phyloP scores from a whole-genome alignment of 2,329 filamentous ascomycete species.

The Cercospora sp. region DNA sequence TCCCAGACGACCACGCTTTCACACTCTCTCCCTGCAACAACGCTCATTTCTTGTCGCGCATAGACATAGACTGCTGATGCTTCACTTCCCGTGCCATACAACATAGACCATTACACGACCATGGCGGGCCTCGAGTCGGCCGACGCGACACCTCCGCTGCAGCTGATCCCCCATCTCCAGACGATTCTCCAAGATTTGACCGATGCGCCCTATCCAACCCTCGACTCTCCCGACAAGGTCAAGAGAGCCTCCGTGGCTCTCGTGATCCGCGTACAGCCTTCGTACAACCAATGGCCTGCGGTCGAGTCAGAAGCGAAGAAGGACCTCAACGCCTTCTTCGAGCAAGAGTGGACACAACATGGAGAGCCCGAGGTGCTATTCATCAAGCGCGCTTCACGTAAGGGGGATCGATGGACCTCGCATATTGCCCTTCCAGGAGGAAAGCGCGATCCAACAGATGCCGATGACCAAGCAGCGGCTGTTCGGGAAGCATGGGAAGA shows the following conservation, averaged over 20 bases:
- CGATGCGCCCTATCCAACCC: slow-evolving; percentile 50
- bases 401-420: slow-evolving; percentile 67
- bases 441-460: slow-evolving; percentile 65
- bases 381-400: slow-evolving; percentile 66
- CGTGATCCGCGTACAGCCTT: slow-evolving; percentile 62
- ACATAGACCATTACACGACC: background rate
- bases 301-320: slow-evolving; percentile 23
- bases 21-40: background rate
- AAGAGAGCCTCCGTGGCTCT: slow-evolving; percentile 67
- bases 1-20: background rate
- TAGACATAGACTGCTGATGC: background rate
- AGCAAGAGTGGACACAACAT: slow-evolving; percentile 63
- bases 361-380: slow-evolving; percentile 69
- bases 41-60: background rate
- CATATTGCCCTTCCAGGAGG: slow-evolving; percentile 70
- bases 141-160: slow-evolving; percentile 7
- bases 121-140: slow-evolving; percentile 14
- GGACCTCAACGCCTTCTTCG: slow-evolving; percentile 58
- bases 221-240: slow-evolving; percentile 52
- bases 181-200: slow-evolving; percentile 46
- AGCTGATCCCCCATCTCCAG: slow-evolving; percentile 44
- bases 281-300: slow-evolving; percentile 55
- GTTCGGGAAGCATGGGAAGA: slow-evolving; percentile 66
- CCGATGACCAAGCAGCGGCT: slow-evolving; percentile 61
- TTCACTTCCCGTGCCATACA: background rate